Evolutionary conservation across 768 basidiomycete species (phyloP).

Genomic region (Mycena amicta): DNA sequence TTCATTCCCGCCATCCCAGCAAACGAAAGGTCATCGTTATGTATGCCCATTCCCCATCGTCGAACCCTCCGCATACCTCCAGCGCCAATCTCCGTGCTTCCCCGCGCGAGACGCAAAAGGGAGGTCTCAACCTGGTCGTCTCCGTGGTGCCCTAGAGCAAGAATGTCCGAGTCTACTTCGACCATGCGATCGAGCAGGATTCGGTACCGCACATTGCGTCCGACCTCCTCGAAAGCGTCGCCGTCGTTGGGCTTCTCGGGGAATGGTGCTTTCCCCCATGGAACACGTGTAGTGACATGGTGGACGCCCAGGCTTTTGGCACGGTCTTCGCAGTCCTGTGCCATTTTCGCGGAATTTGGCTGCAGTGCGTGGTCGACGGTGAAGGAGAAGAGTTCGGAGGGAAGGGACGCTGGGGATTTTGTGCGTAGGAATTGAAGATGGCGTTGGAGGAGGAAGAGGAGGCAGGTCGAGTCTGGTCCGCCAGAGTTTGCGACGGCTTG

Average conservation of each 20-base stretch:
- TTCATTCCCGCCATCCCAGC: slow-evolving; percentile 61
- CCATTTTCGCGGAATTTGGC: slow-evolving; percentile 56
- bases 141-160: slow-evolving; percentile 76
- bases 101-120: slow-evolving; percentile 65
- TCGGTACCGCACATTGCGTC: slow-evolving; percentile 62
- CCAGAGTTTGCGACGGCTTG: slow-evolving; percentile 79
- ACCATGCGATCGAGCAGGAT: slow-evolving; percentile 53
- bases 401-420: slow-evolving; percentile 12
- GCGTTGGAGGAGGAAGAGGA: slow-evolving; percentile 66
- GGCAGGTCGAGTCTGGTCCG: slow-evolving; percentile 80
- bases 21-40: slow-evolving; percentile 36
- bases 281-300: slow-evolving; percentile 50
- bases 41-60: slow-evolving; percentile 78
- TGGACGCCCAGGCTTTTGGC: slow-evolving; percentile 48
- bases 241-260: slow-evolving; percentile 46
- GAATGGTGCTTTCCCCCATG: slow-evolving; percentile 60
- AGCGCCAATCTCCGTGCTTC: slow-evolving; percentile 58
- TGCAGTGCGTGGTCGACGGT: slow-evolving; percentile 77
- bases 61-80: slow-evolving; percentile 69
- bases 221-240: slow-evolving; percentile 53
- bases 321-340: slow-evolving; percentile 43
- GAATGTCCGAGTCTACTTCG: slow-evolving; percentile 33
- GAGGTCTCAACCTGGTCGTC: slow-evolving; percentile 87
- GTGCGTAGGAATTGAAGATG: slow-evolving; percentile 34
- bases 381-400: slow-evolving; percentile 50